phyloP scores from a whole-genome alignment of 495 filamentous ascomycete genomes.

The Chaetomium fimeti region DNA sequence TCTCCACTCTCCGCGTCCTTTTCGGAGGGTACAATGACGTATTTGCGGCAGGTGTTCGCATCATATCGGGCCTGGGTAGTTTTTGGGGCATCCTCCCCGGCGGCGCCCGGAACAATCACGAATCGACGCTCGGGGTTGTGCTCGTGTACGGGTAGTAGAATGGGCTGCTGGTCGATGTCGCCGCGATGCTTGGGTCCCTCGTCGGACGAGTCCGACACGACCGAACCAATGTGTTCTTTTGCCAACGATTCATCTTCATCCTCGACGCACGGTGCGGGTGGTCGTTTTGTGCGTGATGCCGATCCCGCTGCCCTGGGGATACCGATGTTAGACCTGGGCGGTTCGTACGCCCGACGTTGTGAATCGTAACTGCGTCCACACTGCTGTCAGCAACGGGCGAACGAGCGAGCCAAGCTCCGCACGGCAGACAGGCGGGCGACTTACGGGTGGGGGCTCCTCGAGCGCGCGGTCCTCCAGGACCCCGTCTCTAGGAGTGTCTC shows the following conservation, averaged over 20 bases:
- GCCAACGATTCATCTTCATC: constrained; percentile 48
- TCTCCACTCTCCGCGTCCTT: constrained; percentile 9
- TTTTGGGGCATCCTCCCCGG: constrained; percentile 22
- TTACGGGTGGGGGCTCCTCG: constrained; percentile 44
- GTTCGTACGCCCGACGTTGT: constrained; percentile 18
- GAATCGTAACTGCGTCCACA: constrained; percentile 18
- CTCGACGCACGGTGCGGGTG: constrained; percentile 47
- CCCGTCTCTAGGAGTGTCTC: constrained; percentile 42
- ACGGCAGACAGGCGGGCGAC: constrained; percentile 20
- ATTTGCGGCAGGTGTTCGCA: constrained; percentile 45
- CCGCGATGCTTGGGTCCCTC: constrained; percentile 47
- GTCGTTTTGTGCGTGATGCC: constrained; percentile 21
- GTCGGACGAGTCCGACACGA: constrained; percentile 28
- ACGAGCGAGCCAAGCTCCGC: not conserved
- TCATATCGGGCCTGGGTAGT: constrained; percentile 37
- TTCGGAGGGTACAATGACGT: constrained; percentile 28
- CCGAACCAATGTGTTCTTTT: constrained; percentile 41
- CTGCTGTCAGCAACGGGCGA: constrained; percentile 3
- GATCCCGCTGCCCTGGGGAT: constrained; percentile 16
- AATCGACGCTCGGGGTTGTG: constrained; percentile 51
- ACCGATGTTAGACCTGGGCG: constrained; percentile 17
- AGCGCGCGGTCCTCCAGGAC: constrained; percentile 45
- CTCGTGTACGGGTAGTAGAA: constrained; percentile 44
- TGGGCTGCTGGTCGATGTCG: constrained; percentile 44
- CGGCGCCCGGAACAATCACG: constrained; percentile 40